These are phyloP conservation scores for Thuidium tamariscinum DNA, from an alignment of 225 moss, liverwort and hornwort species.

Conservation along the genomic window DNA sequence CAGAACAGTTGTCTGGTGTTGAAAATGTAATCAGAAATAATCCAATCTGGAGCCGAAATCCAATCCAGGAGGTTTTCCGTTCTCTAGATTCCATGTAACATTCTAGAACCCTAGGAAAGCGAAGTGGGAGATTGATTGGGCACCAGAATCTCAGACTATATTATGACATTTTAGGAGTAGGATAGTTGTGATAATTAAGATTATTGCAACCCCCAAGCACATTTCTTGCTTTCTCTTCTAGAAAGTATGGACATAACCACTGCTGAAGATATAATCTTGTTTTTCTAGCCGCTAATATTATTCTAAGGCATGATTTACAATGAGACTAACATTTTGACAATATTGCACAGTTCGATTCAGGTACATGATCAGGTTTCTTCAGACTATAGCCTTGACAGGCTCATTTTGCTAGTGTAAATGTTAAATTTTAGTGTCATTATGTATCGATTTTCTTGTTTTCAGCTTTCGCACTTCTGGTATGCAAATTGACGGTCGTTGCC, in stretches of 20 bases:
- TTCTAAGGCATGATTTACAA: not conserved
- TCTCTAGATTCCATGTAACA: not conserved
- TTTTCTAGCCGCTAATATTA: too few species aligned
- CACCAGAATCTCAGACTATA: not conserved
- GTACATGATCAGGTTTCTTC: not conserved
- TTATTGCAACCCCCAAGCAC: not conserved
- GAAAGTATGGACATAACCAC: not conserved
- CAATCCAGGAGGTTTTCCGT: not conserved
- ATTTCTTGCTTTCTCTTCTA: not conserved
- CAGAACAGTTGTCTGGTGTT: not conserved
- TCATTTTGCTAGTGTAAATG: not conserved
- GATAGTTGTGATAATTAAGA: not conserved
- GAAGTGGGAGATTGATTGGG: not conserved
- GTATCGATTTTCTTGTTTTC: not conserved
- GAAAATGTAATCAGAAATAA: not conserved
- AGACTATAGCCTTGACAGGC: not conserved
- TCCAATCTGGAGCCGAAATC: not conserved
- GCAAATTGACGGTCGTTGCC: not conserved
- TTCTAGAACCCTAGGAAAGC: not conserved
- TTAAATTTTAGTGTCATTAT: not conserved
- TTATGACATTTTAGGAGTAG: not conserved
- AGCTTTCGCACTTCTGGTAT: not conserved
- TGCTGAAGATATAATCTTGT: not conserved
- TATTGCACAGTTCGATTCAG: not conserved
- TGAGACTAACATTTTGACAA: not conserved